Evolutionary conservation across 805 yeast genomes (phyloP), one percentile per base, ranked within the genome.

Genomic region (Candida railenensis): DNA sequence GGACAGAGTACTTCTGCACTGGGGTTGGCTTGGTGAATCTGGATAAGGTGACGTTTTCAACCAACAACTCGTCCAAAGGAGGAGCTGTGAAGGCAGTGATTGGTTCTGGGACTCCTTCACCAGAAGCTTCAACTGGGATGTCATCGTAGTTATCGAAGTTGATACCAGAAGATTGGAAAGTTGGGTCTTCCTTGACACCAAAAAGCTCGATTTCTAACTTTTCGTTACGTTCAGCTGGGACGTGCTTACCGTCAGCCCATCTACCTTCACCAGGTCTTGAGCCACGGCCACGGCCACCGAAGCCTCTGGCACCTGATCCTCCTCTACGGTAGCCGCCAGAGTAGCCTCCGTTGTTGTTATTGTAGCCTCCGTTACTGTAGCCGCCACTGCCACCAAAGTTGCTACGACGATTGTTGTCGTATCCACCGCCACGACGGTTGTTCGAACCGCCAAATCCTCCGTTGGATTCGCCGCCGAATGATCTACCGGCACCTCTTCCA

Each of bases 71-170:
- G 63, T 91, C 97, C 66, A 95, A 80, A 47, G 98, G 98, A 53
- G 98, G 98, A 52, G 90, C 67, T 48, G 94, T 87, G 71, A 94
- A 94, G 46, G 86, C 74, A 52, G 85, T 72, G 58, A 94, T 87
- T 53, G 97, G 90, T 65, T 91, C 98, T 51, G 99, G 99, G 46
- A 89, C 96, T 50, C 86, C 82, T 34, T 85, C 86, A 73, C 99
- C 99, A 42, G 96, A 73, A 42, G 97, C 99, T 73, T 94, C 98
- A 53, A 94, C 97, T 50, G 99, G 99, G 54, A 94, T 94, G 49
- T 95, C 98, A 67, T 94, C 99, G 71, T 94, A 94, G 77, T 89
- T 90, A 71, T 95, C 99, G 63, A 94, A 94, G 76, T 94, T 94
- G 73, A 94, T 94, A 79, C 99, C 99, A 34, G 96, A 87, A 44